phyloP scores from a whole-genome alignment of 768 basidiomycete genomes.

The Dendrothele bispora region DNA sequence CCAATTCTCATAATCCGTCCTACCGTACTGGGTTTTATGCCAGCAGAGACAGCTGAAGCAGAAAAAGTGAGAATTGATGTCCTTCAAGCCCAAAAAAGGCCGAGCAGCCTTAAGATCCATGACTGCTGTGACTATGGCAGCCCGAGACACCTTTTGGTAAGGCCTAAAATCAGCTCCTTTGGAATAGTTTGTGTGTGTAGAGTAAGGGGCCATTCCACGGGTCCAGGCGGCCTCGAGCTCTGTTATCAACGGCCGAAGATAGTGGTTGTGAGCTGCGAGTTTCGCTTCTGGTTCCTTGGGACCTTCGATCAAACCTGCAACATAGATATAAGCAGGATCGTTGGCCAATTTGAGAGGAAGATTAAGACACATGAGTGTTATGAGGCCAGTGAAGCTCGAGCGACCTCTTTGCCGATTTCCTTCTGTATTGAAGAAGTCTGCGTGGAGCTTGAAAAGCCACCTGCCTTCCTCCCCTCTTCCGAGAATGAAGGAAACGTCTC shows the following conservation, averaged over 20 bases:
- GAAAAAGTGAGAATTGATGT: not conserved
- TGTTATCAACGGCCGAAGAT: conserved; percentile 1
- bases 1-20: conserved; percentile 15
- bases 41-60: not conserved
- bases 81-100: not conserved
- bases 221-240: not conserved
- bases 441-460: not conserved
- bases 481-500: not conserved
- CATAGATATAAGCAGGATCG: conserved; percentile 1
- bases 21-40: not conserved
- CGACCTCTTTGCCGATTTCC: not conserved
- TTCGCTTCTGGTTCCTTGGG: conserved; percentile 2
- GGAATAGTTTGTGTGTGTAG: too few species aligned
- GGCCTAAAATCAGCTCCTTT: too few species aligned
- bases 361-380: not conserved
- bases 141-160: not conserved
- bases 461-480: not conserved
- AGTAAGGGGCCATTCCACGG: not conserved
- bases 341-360: not conserved
- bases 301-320: conserved; percentile 1
- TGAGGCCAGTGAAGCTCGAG: not conserved
- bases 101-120: conserved; percentile 1
- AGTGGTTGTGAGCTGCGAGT: conserved; percentile 1
- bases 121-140: not conserved
- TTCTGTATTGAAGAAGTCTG: not conserved